Evolutionary conservation across 441 rosid genomes (phyloP).

Genomic region (Bocquillonia castaneifolia): DNA sequence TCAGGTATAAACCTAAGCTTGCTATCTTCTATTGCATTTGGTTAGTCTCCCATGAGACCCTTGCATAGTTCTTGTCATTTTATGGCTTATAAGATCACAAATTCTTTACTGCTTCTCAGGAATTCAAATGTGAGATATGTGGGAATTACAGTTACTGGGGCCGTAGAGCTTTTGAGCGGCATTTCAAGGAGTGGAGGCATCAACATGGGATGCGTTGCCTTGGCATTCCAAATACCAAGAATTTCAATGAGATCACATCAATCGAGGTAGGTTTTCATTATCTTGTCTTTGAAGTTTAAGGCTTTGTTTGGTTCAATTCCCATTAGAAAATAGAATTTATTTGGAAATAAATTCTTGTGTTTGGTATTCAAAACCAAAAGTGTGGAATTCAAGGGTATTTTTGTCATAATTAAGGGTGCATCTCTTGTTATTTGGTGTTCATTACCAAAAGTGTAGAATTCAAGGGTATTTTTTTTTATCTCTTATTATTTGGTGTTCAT

Average conservation of each 20-base stretch:
- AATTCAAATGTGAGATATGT: conserved; percentile 94
- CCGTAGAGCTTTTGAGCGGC: conserved; percentile 93
- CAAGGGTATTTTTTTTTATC: no score
- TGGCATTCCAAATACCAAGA: conserved; percentile 98
- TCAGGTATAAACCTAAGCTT: conserved; percentile 47
- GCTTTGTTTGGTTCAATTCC: no score
- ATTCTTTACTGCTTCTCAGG: conserved; percentile 39
- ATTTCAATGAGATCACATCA: conserved; percentile 93
- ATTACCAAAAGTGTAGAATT: no score
- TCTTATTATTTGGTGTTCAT: no score
- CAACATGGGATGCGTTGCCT: conserved; percentile 99
- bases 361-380: no score
- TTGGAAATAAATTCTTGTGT: no score
- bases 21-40: neutral
- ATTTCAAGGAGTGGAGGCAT: conserved; percentile 98
- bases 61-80: neutral
- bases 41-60: neutral
- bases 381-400: no score
- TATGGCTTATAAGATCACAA: neutral
- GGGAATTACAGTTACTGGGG: conserved; percentile 99
- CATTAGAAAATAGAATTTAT: no score
- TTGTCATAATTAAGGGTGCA: no score
- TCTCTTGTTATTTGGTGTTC: no score
- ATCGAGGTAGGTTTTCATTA: conserved; percentile 47
- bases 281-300: neutral